Evolutionary conservation across 2,329 filamentous ascomycete genomes (phyloP), one percentile per base, ranked within the genome.

Genomic region (Penicillium verrucosum): DNA sequence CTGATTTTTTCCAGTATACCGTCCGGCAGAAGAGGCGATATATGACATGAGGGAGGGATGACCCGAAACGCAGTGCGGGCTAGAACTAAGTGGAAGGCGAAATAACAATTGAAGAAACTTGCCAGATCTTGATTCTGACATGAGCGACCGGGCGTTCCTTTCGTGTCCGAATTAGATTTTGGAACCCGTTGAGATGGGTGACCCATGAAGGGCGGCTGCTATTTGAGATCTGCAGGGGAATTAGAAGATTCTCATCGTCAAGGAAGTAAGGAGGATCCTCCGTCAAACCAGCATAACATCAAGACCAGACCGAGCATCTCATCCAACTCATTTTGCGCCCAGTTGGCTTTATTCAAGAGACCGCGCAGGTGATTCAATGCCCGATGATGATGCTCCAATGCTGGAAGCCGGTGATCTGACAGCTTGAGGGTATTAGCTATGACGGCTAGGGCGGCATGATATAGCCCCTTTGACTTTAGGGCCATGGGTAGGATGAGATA

Each of bases 401-500:
- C 67, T 7, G 64, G 52, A 8, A 67, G 40, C 12, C 51, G 56
- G 51, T 66, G 38, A 6, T 66, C 56, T 1, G 61, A 64, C 25
- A 69, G 52, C 12, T 57, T 57, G 6, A 70, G 47, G 16, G 65
- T 69, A 36, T 64, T 62, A 1, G 68, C 68, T 2, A 67, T 62
- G 18, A 69, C 63, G 10, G 67, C 67, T 11, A 69, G 50, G 0
- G 67, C 66, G 4, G 64, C 65, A 51, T 69, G 65, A 32, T 68
- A 69, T 14, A 69, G 40, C 8, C 66, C 67, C n/a, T 63, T 37
- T 1, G 63, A 68, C 16, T 65, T 37, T 30, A 70, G 46, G 2
- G 65, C 64, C 66, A 69, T 70, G n/a, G 66, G 66, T 1, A 70
- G 54, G 23, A 70, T 65, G 3, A 68, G 54, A 51, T 70, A 62